phyloP scores from a whole-genome alignment of 257 asterid genomes.

The Solanum chmielewskii region DNA sequence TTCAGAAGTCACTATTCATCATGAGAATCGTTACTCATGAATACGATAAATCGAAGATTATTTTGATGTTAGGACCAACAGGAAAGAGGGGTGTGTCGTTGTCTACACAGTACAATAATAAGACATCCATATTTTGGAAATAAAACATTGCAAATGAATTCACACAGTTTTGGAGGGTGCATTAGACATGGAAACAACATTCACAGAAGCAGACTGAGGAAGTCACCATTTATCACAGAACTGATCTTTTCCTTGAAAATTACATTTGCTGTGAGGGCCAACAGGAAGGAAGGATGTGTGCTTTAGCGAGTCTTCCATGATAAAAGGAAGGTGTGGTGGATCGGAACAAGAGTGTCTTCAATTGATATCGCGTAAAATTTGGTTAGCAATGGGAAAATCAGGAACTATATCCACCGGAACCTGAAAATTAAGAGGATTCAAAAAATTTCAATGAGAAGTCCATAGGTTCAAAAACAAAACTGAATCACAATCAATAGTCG shows the following conservation, averaged over 20 bases:
- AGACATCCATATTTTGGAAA: not conserved
- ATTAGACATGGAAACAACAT: not conserved
- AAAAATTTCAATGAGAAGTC: not conserved
- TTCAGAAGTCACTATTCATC: not conserved
- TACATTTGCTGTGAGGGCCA: not conserved
- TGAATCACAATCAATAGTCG: not conserved
- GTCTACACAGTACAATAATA: not conserved
- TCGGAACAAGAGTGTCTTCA: slow-evolving; percentile 2
- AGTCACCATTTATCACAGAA: not conserved
- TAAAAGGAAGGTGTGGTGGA: not conserved
- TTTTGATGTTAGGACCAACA: not conserved
- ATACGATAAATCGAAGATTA: not conserved
- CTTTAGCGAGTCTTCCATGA: not conserved
- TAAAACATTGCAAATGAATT: not conserved
- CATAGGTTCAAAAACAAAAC: not conserved
- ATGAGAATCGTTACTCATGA: not conserved
- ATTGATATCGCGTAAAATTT: slow-evolving; percentile 24
- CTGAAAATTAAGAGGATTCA: slow-evolving; percentile 22
- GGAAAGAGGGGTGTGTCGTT: not conserved
- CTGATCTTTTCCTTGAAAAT: not conserved
- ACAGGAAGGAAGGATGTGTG: not conserved
- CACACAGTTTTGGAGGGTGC: not conserved
- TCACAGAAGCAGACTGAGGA: not conserved
- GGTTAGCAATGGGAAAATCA: slow-evolving; percentile 65
- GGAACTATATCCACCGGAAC: slow-evolving; percentile 91